Conservation (phyloP, 768 basidiomycete species). For the Boletus patriciae region DNA sequence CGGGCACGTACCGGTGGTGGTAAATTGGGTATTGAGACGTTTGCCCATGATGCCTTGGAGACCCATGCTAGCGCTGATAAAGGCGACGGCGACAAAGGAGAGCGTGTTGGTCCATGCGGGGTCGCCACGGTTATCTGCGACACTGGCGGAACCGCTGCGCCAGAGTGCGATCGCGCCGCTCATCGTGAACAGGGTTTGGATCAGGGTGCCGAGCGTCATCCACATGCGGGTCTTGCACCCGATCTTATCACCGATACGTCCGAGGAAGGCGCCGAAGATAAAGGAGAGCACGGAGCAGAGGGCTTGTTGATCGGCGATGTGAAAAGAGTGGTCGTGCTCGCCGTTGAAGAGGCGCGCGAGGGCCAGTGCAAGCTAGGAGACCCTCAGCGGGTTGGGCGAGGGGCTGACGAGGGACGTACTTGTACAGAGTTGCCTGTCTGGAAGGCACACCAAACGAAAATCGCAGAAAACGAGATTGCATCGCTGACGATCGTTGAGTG, state of each 20-base stretch:
- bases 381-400: background rate
- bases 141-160: conserved; percentile 59
- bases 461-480: conserved; percentile 70
- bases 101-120: conserved; percentile 70
- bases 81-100: conserved; percentile 70
- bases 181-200: conserved; percentile 79
- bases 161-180: conserved; percentile 67
- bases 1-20: conserved; percentile 60
- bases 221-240: conserved; percentile 73
- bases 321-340: conserved; percentile 59
- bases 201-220: conserved; percentile 68
- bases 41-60: conserved; percentile 87
- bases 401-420: conserved; percentile 32
- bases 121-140: conserved; percentile 53
- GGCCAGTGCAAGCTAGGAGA: conserved; percentile 67
- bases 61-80: conserved; percentile 75
- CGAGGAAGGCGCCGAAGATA: conserved; percentile 72
- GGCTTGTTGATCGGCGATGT: conserved; percentile 81
- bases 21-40: conserved; percentile 74
- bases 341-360: conserved; percentile 74
- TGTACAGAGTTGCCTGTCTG: conserved; percentile 79
- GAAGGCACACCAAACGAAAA: conserved; percentile 85
- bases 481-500: no score
- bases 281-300: conserved; percentile 78
- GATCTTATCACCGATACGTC: conserved; percentile 80